Base-by-base conservation (phyloP, 2,329 filamentous ascomycete genomes). In the Cladosporium colombiae region DNA sequence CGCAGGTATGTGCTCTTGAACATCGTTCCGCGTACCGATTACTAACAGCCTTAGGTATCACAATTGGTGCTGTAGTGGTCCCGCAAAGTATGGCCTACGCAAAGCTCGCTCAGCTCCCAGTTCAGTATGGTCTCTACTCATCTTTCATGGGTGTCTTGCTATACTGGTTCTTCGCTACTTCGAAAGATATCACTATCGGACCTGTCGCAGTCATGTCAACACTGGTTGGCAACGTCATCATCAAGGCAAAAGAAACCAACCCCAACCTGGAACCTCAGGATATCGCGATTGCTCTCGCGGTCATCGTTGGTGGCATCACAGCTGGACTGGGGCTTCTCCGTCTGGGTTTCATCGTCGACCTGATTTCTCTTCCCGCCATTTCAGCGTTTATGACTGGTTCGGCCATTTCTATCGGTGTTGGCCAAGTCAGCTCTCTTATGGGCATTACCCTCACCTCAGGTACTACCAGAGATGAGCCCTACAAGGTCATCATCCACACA, bases 161-260 rank as follows among this genome's bases (percentile, higher is more conserved):
- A 68, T 99, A 99, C 80, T 98, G 94, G 94, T 91, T 97, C 75
- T 98, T 98, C 74, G 95, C 93, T 37, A 99, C 95, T 0, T 97
- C 94, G 16, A 99, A 98, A 77, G 94, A 99, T 78, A 98, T 99
- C 74, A 97, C 94, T 11, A 98, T 98, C 65, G 94, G 94, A 18
- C 94, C 94, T 35, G 95, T 98, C 58, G 95, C 95, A 44, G 95
- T 98, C 70, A 91, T 98, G 85, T 98, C 93, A 1, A 96, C 91
- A 3, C 85, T 99, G 18, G 90, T 92, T 2, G 95, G 95, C 53
- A 90, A 90, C 62, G 88, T 98, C 60, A 88, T 98, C 55, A 76
- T 85, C 52, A 84, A 89, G 44, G 88, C 91, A 50, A 77, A 83
- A 60, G 75, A 80, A 8, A 76, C 83, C 3, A 77, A 88, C 18